Evolutionary conservation across 768 basidiomycete species (phyloP).

Genomic region (Tricholoma matsutake): DNA sequence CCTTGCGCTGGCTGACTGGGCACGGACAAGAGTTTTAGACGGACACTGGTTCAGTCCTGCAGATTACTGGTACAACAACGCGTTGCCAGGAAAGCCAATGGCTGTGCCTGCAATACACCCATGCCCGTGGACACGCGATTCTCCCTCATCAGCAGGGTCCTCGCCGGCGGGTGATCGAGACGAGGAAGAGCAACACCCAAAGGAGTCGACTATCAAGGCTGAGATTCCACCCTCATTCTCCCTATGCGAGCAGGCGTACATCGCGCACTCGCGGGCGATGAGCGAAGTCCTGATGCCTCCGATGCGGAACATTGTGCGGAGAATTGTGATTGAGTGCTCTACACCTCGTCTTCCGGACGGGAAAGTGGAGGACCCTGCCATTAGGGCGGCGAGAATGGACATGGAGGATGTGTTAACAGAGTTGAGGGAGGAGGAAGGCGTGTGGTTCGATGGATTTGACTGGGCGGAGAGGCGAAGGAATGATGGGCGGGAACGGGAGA

Average conservation of each 20-base stretch:
- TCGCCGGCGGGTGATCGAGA: conserved; percentile 21
- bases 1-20: conserved; percentile 71
- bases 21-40: conserved; percentile 65
- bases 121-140: conserved; percentile 57
- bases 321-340: conserved; percentile 60
- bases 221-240: conserved; percentile 57
- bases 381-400: conserved; percentile 51
- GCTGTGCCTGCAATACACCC: conserved; percentile 47
- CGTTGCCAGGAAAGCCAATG: conserved; percentile 34
- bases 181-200: conserved; percentile 43
- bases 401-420: conserved; percentile 58
- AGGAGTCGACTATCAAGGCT: conserved; percentile 41
- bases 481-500: conserved; percentile 25
- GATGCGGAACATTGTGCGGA: conserved; percentile 66
- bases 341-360: conserved; percentile 30
- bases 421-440: conserved; percentile 56
- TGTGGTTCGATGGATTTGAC: conserved; percentile 75
- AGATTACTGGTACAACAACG: conserved; percentile 58
- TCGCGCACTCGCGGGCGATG: conserved; percentile 57
- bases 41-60: conserved; percentile 76
- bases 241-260: conserved; percentile 64
- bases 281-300: conserved; percentile 58
- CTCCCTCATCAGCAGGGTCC: conserved; percentile 12
- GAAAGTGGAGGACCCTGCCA: conserved; percentile 48
- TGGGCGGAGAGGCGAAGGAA: conserved; percentile 55